phyloP scores from a whole-genome alignment of 305 asterid species.

The Fraxinus nigra region DNA sequence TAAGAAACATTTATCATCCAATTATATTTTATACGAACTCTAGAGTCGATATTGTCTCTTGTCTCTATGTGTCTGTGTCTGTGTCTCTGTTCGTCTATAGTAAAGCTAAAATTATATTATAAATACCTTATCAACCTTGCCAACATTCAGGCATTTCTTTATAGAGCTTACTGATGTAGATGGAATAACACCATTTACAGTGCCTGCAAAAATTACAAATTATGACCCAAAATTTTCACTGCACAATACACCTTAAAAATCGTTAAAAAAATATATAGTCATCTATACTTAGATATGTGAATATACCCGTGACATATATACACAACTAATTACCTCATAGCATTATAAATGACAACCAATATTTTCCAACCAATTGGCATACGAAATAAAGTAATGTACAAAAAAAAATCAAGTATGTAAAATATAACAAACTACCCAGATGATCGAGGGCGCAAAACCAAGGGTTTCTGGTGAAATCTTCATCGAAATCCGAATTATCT shows the following conservation, averaged over 20 bases:
- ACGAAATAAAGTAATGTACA: conserved; percentile 11
- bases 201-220: conserved; percentile 33
- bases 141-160: conserved; percentile 42
- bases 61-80: not conserved
- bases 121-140: conserved; percentile 60
- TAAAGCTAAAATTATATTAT: not conserved
- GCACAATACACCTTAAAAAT: not conserved
- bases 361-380: conserved; percentile 8
- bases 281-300: not conserved
- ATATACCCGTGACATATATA: not conserved
- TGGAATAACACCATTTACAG: conserved; percentile 42
- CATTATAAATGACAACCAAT: not conserved
- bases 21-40: not conserved
- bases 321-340: not conserved
- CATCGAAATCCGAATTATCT: conserved; percentile 62
- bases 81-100: not conserved
- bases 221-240: not conserved
- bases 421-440: conserved; percentile 41
- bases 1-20: not conserved
- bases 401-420: not conserved
- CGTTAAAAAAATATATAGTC: not conserved
- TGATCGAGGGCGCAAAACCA: conserved; percentile 75
- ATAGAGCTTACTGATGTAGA: conserved; percentile 62
- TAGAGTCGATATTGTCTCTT: not conserved
- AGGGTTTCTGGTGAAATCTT: conserved; percentile 52